Base-by-base conservation (phyloP, 441 rosid genomes). In the Macaranga tanarius region DNA sequence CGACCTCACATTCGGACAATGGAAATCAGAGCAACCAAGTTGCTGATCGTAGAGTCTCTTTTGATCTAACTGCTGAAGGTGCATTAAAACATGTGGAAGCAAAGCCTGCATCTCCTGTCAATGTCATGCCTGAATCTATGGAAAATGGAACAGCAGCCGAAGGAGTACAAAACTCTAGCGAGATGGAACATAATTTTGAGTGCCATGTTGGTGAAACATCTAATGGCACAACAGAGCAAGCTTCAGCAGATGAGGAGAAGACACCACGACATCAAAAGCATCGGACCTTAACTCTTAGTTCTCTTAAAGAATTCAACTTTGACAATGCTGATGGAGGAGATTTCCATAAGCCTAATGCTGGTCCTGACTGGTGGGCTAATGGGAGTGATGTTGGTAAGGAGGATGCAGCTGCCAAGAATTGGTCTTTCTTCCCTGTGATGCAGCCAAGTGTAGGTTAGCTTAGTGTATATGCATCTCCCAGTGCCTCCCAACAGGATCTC, bases 401-500 rank as follows among this genome's bases (percentile, higher is more conserved):
- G 15, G 72, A 38, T 23, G 80, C 52, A 26, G 60, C 76, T 12
- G 19, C 67, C 45, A 81, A 80, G 76, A 75, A 84, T 25, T 94
- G 97, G 99, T 88, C 97, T n/a, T 90, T 88, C 84, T 92, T 94
- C 84, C 99, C 94, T 23, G 77, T 89, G 83, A 73, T 87, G 75
- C 95, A 88, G 73, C 78, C 97, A 69, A 79, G 89, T 75, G 81
- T 86, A n/a, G 79, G 82, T 65, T 67, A 86, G 82, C 71, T 50
- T 50, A 50, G 67, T 62, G 50, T 16, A 38, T 28, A 34, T 16
- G 42, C 73, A 55, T 28, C 64, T 55, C 28, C 57, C 11, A 25
- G 4, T 42, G 58, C 73, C 72, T 60, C 51, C 71, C 12, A 10
- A 9, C 64, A 56, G 69, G 73, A 64, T 71, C 60, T 45, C 31